These are phyloP conservation scores for Bipolaris zeicola DNA, from an alignment of 2,329 filamentous ascomycete genomes.

Conservation along the genomic window DNA sequence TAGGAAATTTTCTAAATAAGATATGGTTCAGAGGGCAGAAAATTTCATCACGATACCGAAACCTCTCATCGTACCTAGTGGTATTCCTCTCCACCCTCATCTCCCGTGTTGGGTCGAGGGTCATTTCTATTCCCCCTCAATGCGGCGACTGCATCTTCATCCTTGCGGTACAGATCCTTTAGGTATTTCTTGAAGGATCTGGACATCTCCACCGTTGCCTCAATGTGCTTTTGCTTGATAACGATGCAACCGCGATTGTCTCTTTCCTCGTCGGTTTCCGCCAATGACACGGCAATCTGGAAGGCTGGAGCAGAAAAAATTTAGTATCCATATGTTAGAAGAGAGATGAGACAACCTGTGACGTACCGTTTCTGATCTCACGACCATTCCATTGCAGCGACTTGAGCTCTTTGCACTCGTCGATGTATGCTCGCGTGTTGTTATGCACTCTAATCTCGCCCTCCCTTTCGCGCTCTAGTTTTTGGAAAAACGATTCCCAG, in stretches of 20 bases:
- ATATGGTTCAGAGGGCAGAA: not conserved
- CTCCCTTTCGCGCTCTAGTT: not conserved
- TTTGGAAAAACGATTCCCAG: conserved; percentile 27
- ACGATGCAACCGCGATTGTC: conserved; percentile 1
- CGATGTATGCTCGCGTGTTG: conserved; percentile 16
- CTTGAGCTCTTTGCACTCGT: conserved; percentile 16
- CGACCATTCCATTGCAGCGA: conserved; percentile 34
- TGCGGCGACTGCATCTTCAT: conserved; percentile 6
- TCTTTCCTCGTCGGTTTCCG: conserved; percentile 17
- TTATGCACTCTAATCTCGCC: conserved; percentile 20
- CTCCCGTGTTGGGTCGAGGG: not conserved
- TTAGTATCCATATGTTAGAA: not conserved
- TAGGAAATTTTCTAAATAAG: not conserved
- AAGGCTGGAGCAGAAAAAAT: conserved; percentile 10
- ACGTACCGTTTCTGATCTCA: conserved; percentile 36
- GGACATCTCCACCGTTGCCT: conserved; percentile 17
- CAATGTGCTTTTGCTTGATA: conserved; percentile 15
- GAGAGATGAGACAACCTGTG: not conserved
- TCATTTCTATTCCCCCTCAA: conserved; percentile 1
- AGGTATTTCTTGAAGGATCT: conserved; percentile 22
- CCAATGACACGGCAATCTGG: conserved; percentile 28
- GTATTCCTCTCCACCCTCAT: not conserved
- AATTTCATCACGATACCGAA: not conserved
- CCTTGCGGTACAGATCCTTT: conserved; percentile 6
- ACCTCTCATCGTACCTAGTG: not conserved